Conservation (phyloP, 2,329 filamentous ascomycete species). For the Drechmeria coniospora region DNA sequence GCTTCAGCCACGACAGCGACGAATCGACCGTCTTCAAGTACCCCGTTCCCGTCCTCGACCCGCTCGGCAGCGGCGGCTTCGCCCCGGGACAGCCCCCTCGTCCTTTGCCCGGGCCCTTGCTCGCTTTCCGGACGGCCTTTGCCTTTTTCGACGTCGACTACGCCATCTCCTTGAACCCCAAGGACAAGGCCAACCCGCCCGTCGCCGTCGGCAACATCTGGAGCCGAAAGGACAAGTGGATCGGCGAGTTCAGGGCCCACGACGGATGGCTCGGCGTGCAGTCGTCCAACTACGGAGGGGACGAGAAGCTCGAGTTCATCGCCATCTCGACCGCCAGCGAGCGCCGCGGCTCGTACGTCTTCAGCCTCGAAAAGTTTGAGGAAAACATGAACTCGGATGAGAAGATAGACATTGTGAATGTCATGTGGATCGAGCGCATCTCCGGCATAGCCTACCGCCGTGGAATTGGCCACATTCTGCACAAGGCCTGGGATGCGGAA, state of each 20-base stretch:
- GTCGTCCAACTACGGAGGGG: constrained; percentile 29
- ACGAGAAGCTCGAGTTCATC: constrained; percentile 27
- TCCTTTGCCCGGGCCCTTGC: constrained; percentile 20
- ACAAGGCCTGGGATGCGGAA: constrained; percentile 24
- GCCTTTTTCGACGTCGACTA: constrained; percentile 26
- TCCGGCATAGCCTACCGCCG: constrained; percentile 24
- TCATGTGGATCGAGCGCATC: constrained; percentile 30
- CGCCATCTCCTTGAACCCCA: constrained; percentile 18
- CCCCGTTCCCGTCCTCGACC: constrained; percentile 23
- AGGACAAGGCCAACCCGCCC: constrained; percentile 20
- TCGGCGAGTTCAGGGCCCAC: constrained; percentile 27
- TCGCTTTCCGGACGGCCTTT: constrained; percentile 23
- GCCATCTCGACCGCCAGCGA: constrained; percentile 25
- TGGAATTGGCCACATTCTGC: constrained; percentile 26
- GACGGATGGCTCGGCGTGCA: constrained; percentile 29
- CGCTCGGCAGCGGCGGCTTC: constrained; percentile 13
- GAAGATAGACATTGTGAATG: constrained; percentile 28
- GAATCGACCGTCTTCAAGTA: constrained; percentile 23
- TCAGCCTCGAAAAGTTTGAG: constrained; percentile 22
- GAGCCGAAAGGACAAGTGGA: constrained; percentile 19
- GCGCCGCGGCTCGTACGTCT: constrained; percentile 24
- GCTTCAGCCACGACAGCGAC: constrained; percentile 26
- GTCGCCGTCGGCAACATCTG: constrained; percentile 28
- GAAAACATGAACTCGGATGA: constrained; percentile 26
- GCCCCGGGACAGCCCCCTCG: constrained; percentile 15